phyloP scores from a whole-genome alignment of 2,329 filamentous ascomycete species.

The Fusarium sp. region DNA sequence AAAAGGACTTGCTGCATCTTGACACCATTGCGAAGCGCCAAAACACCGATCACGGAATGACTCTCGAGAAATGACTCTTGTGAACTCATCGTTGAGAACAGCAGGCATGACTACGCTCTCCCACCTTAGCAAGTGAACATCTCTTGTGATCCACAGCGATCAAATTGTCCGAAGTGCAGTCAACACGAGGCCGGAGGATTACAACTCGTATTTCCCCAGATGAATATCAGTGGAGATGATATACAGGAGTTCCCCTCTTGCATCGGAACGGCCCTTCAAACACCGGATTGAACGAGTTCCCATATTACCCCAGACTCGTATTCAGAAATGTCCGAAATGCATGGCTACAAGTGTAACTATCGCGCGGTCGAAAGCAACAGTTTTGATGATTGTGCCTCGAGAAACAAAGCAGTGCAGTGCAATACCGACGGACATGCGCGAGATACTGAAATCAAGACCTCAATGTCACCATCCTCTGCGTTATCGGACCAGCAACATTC shows the following conservation, averaged over 20 bases:
- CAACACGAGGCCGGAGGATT: neutral
- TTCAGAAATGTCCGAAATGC: neutral
- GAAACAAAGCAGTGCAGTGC: neutral
- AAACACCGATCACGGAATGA: neutral
- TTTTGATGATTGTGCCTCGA: neutral
- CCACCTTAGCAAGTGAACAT: neutral
- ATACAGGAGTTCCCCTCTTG: constrained; percentile 25
- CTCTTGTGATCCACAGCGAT: neutral
- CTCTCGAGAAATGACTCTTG: neutral
- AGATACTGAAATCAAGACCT: neutral
- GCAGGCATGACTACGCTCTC: neutral
- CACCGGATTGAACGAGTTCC: constrained; percentile 6
- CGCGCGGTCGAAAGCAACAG: neutral
- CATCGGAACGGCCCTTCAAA: constrained; percentile 32
- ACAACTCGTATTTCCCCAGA: constrained; percentile 27
- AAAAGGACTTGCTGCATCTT: neutral
- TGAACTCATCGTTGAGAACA: neutral
- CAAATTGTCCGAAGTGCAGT: neutral
- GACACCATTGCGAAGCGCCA: neutral
- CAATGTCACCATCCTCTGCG: neutral
- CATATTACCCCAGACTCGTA: constrained; percentile 13
- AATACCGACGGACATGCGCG: neutral
- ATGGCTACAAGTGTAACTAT: neutral
- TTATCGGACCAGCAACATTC: constrained; percentile 6
- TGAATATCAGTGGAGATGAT: constrained; percentile 26